Evolutionary conservation across 768 basidiomycete species (phyloP), one percentile per base, ranked within the genome.

Genomic region (Lactarius vividus): DNA sequence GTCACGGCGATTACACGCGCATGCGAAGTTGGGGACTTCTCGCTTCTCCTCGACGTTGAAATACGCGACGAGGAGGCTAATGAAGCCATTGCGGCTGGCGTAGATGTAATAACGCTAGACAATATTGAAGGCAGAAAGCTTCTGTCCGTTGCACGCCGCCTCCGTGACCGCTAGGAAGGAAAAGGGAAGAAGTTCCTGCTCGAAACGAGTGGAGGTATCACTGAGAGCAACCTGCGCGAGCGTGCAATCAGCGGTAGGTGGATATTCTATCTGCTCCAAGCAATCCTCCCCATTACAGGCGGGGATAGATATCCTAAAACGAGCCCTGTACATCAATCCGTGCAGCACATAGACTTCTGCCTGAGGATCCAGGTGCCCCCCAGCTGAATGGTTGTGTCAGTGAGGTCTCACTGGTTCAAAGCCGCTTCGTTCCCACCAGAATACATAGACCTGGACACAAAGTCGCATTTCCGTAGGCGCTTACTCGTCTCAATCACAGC

Each of bases 281-380:
- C 9, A 37, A 44, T 35, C 26, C 9, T 62, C 23, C 1, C 57
- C 57, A 28, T 39, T 35, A 53, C 37, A 54, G 37, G 23, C 76
- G 96, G 96, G 94, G 73, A 89, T 99, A 71, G 97, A 99, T 75
- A 96, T 98, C 72, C 72, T 97, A 76, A 91, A 95, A 95, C 94
- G 49, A 95, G 92, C 66, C 84, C 82, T 10, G 91, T 95, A 29
- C 94, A 96, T 71, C 93, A 98, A 76, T 92, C 91, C 1, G 93
- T 92, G 29, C 92, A 86, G 70, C 95, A 97, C 73, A 88, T 98
- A 68, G 97, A 98, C 75, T 99, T 96, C 76, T 97, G 94, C 72
- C 82, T 99, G 72, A 98, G 98, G 84, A 89, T 98, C 67, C 94
- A 96, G 77, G 83, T 83, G 70, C 83, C 31, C 11, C 59, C 54